phyloP scores from a whole-genome alignment of 2,329 filamentous ascomycete species.

The Coniochaeta prunicola region DNA sequence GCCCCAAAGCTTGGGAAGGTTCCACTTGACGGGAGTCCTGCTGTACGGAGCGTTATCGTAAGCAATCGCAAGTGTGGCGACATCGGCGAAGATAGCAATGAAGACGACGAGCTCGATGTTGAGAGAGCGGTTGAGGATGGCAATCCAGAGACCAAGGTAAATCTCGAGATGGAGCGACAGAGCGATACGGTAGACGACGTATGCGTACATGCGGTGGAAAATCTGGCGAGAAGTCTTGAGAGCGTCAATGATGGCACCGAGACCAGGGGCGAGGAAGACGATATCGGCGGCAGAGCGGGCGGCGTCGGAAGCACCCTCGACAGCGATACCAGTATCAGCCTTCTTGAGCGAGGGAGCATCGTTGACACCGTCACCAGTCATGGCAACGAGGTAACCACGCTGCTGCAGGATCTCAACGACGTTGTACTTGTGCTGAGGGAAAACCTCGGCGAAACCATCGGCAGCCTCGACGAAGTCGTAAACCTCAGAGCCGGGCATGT shows the following conservation, averaged over 20 bases:
- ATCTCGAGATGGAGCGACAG: constrained; percentile 86
- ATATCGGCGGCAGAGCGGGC: constrained; percentile 89
- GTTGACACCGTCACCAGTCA: constrained; percentile 96
- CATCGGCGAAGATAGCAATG: constrained; percentile 91
- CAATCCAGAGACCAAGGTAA: constrained; percentile 87
- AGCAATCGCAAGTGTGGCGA: constrained; percentile 84
- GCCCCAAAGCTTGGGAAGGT: constrained; percentile 88
- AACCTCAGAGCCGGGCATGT: constrained; percentile 89
- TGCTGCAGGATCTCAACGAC: constrained; percentile 91
- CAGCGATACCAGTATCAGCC: constrained; percentile 93
- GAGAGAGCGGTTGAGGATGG: constrained; percentile 74
- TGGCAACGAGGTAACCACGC: constrained; percentile 87
- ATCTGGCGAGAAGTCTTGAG: constrained; percentile 91
- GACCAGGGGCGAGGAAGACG: constrained; percentile 84
- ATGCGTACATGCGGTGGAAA: constrained; percentile 95
- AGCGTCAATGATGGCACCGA: constrained; percentile 87
- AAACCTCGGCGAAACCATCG: constrained; percentile 90
- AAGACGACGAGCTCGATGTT: constrained; percentile 87
- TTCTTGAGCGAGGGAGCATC: constrained; percentile 89
- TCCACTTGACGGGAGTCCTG: constrained; percentile 87
- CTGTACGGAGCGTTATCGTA: constrained; percentile 91
- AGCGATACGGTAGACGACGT: constrained; percentile 92
- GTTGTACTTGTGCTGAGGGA: constrained; percentile 92
- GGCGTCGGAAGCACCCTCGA: constrained; percentile 86
- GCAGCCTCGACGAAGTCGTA: constrained; percentile 95